Conservation (phyloP, 2,329 filamentous ascomycete genomes). For the Cordyceps farinosa region DNA sequence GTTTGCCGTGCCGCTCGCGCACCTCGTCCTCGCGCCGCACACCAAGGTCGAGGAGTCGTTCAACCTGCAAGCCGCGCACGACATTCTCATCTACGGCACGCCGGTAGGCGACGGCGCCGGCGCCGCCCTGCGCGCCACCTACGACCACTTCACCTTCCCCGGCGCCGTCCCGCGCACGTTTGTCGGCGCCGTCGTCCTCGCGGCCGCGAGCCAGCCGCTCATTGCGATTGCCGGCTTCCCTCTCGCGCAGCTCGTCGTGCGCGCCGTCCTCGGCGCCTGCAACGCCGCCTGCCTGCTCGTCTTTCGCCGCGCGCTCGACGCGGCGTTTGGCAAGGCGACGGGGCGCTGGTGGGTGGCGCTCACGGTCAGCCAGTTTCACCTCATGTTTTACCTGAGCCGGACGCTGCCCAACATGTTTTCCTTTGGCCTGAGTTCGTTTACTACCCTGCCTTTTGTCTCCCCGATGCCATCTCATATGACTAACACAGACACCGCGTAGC, state of each 20-base stretch:
- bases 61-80: constrained; percentile 91
- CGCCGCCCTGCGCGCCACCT: constrained; percentile 56
- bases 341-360: constrained; percentile 78
- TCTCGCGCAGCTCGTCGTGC: constrained; percentile 60
- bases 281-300: constrained; percentile 68
- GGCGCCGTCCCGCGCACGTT: constrained; percentile 92
- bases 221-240: constrained; percentile 51
- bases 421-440: constrained; percentile 70
- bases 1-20: constrained; percentile 60
- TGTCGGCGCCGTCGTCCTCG: constrained; percentile 72
- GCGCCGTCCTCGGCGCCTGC: constrained; percentile 71
- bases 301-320: constrained; percentile 61
- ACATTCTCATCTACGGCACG: constrained; percentile 78
- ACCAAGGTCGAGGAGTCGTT: constrained; percentile 99
- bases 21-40: constrained; percentile 75
- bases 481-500: constrained; percentile 40
- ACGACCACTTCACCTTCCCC: constrained; percentile 88
- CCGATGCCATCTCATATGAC: not conserved
- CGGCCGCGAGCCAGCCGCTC: constrained; percentile 67
- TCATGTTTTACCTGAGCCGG: constrained; percentile 87
- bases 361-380: constrained; percentile 82
- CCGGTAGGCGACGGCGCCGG: constrained; percentile 53
- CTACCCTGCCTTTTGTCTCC: not conserved
- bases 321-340: constrained; percentile 63
- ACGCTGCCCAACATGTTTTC: constrained; percentile 97